Base-by-base conservation (phyloP, 148 eudicot genomes). In the Simmondsia chinensis region DNA sequence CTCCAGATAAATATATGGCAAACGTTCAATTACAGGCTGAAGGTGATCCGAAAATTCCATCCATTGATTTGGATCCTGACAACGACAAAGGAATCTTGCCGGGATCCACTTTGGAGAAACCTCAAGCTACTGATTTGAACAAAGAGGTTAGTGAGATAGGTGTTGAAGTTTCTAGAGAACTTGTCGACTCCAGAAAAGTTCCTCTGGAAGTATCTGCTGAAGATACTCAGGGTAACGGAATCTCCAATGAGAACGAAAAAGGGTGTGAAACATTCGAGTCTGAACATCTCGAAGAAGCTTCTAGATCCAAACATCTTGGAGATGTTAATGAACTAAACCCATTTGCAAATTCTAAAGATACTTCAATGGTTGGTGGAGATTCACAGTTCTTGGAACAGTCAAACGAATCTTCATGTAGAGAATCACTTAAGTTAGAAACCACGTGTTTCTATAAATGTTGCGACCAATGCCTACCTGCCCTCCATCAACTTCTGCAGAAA, bases 381-480 rank as follows among this genome's bases (percentile, higher is more conserved):
- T 2, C 32, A 26, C 58, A 25, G 44, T 50, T 57, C 24, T 21
- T 29, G n/a, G 50, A 47, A 43, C 65, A 43, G 27, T 56, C 75
- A 22, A 69, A 69, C 68, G 80, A 76, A 43, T 52, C 56, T 44
- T 42, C 36, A 28, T 11, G 34, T 51, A 11, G 22, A 12, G 55
- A 64, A 19, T 39, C 77, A 25, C 48, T 10, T 24, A 53, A 55
- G 47, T 58, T 79, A n/a, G 39, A 52, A 33, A 60, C 43, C 26
- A 18, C 51, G 18, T 89, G 93, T 43, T 65, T 52, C 11, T 89
- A 84, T 58, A 59, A 46, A 20, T 84, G 84, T 56, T 89, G 97
- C 66, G 18, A 68, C 13, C 70, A 59, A 42, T 89, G 97, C 58
- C 25, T 78, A 20, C 7, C 46, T 62, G 56, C 66, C 28, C 75